phyloP scores from a whole-genome alignment of 257 asterid genomes.

The Petunia axillaris region DNA sequence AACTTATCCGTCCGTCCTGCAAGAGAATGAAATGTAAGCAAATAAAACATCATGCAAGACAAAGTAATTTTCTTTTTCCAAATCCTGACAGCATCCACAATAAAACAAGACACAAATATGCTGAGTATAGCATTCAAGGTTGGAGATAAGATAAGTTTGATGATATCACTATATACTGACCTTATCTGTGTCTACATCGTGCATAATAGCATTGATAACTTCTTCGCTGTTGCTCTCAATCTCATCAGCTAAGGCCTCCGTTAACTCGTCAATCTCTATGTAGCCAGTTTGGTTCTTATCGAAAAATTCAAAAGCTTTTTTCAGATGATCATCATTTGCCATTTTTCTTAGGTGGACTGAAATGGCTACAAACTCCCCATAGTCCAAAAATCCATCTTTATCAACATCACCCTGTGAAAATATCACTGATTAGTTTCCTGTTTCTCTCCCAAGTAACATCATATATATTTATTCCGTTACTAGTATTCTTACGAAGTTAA shows the following conservation, averaged over 20 bases:
- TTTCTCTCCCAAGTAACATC: neutral
- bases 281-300: constrained; percentile 61
- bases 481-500: neutral
- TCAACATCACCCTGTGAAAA: constrained; percentile 61
- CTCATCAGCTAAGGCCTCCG: constrained; percentile 61
- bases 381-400: constrained; percentile 64
- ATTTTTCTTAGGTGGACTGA: constrained; percentile 64
- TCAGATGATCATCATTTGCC: constrained; percentile 70
- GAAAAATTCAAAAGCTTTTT: constrained; percentile 60
- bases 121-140: no score
- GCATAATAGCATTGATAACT: constrained; percentile 63
- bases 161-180: constrained; percentile 26
- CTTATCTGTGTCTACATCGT: constrained; percentile 76
- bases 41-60: neutral
- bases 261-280: constrained; percentile 67
- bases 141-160: no score
- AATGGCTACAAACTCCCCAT: constrained; percentile 63
- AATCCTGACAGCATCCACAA: neutral
- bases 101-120: neutral
- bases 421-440: constrained; percentile 14
- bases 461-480: neutral
- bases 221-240: constrained; percentile 60
- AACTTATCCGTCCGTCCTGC: constrained; percentile 60
- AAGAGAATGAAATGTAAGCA: constrained; percentile 3
- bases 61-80: neutral